Evolutionary conservation across 192 early-diverging fungal genomes (phyloP), one percentile per base, ranked within the genome.

Genomic region (Fimicolochytrium jonesii): DNA sequence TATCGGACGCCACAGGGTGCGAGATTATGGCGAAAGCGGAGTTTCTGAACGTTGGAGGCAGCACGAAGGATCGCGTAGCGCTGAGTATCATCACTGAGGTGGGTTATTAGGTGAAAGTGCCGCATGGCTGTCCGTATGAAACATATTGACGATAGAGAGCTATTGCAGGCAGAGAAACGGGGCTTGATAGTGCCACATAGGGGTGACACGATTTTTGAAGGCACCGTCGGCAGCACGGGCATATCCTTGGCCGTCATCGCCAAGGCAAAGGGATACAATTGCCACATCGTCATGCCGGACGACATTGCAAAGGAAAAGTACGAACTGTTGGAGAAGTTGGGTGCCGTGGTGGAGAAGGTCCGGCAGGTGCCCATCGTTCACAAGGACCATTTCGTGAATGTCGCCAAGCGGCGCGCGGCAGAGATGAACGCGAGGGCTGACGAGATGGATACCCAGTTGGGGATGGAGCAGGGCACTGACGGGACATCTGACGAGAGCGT

Each of bases 201-300:
- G 13, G 86, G 83, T 28, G 86, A 80, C 32, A 87, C 87, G 10
- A 85, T 98, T 23, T 93, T 92, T 69, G 96, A 98, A 59, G 94
- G 94, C 29, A 99, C 96, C 0, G 91, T 93, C 10, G 96, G 96
- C 5, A 92, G 89, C 1, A 99, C 96, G 1, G 96, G 96, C 3
- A 95, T 99, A 31, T 92, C 94, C 3, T 78, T 99, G 32, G 95
- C 96, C 3, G 87, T 90, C 75, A 87, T 97, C 36, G 86, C 90
- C 15, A 80, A 86, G 15, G 94, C 95, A 0, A 86, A 84, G 32
- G 95, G 96, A 10, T 97, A 99, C 70, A 74, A 79, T 42, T 92
- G 90, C 67, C 91, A 92, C 73, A 97, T 99, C 46, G 89, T 97
- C 9, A 92, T 99, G 90, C 95, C 94, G 31, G 92, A 93, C 71